Evolutionary conservation across 1,139 yeast genomes (phyloP).

Genomic region (Saccharomycopsis crataegensis): DNA sequence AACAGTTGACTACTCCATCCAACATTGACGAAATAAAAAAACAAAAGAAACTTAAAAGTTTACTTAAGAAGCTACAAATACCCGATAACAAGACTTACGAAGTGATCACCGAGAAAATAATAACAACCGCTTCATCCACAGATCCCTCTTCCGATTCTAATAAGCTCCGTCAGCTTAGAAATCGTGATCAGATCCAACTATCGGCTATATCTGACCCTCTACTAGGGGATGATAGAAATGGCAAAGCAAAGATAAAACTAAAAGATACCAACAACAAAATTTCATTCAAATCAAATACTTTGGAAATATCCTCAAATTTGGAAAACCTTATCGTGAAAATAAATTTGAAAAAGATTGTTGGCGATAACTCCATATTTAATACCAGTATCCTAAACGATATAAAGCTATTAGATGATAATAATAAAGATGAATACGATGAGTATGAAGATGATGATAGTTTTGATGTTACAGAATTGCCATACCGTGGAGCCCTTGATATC

Average conservation of each 20-base stretch:
- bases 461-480: slow-evolving; percentile 42
- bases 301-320: background rate
- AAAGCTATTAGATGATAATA: background rate
- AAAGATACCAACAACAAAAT: background rate
- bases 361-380: slow-evolving; percentile 9
- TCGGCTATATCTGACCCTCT: slow-evolving; percentile 1
- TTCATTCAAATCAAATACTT: background rate
- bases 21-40: background rate
- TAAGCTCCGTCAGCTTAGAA: slow-evolving; percentile 20
- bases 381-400: background rate
- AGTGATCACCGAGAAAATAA: slow-evolving; percentile 24
- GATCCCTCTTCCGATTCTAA: background rate
- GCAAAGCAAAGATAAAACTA: background rate
- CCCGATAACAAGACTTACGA: slow-evolving; percentile 28
- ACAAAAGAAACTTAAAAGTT: slow-evolving; percentile 13
- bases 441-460: slow-evolving; percentile 22
- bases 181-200: slow-evolving; percentile 6
- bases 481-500: slow-evolving; percentile 53
- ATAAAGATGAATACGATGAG: background rate
- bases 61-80: slow-evolving; percentile 24
- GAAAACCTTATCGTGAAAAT: slow-evolving; percentile 6
- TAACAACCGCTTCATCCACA: slow-evolving; percentile 4
- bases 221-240: background rate
- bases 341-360: slow-evolving; percentile 14
- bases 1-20: no score